Evolutionary conservation across 129 eudicot genomes (phyloP).

Genomic region (Sambucus nigra): DNA sequence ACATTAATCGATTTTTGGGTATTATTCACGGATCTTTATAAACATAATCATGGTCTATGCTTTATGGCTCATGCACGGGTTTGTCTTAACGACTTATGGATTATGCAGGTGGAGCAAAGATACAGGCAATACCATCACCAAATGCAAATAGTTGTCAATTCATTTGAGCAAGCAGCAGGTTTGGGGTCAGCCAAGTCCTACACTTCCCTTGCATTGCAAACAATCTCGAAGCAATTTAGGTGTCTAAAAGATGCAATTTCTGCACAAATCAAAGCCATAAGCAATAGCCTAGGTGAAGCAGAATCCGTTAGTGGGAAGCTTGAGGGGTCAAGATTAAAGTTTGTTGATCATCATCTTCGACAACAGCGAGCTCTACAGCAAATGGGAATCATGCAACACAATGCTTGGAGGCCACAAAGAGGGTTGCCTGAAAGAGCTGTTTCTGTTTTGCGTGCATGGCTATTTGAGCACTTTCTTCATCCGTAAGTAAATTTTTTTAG

Average conservation of each 20-base stretch:
- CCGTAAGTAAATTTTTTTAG: conserved; percentile 31
- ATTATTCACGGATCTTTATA: too few species aligned
- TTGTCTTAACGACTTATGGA: too few species aligned
- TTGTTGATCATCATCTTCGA: conserved; percentile 35
- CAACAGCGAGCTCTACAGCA: conserved; percentile 42
- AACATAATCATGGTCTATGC: too few species aligned
- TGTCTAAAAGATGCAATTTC: conserved; percentile 36
- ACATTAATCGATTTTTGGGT: too few species aligned
- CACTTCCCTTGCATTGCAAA: conserved; percentile 36
- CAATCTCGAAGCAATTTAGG: conserved; percentile 40
- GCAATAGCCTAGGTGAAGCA: conserved; percentile 37
- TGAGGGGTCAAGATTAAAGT: conserved; percentile 27
- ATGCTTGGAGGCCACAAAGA: conserved; percentile 58
- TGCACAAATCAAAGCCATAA: conserved; percentile 24
- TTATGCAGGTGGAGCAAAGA: conserved; percentile 47
- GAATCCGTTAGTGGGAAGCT: conserved; percentile 13
- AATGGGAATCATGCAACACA: conserved; percentile 36
- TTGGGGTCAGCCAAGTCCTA: conserved; percentile 40
- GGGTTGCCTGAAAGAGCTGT: conserved; percentile 54
- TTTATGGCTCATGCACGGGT: too few species aligned
- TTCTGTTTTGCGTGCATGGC: conserved; percentile 51
- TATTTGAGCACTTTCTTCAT: conserved; percentile 51
- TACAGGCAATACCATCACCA: conserved; percentile 40
- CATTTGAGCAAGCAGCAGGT: conserved; percentile 39
- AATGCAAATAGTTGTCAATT: conserved; percentile 34